phyloP scores from a whole-genome alignment of 495 filamentous ascomycete species.

The Podospora appendiculata region DNA sequence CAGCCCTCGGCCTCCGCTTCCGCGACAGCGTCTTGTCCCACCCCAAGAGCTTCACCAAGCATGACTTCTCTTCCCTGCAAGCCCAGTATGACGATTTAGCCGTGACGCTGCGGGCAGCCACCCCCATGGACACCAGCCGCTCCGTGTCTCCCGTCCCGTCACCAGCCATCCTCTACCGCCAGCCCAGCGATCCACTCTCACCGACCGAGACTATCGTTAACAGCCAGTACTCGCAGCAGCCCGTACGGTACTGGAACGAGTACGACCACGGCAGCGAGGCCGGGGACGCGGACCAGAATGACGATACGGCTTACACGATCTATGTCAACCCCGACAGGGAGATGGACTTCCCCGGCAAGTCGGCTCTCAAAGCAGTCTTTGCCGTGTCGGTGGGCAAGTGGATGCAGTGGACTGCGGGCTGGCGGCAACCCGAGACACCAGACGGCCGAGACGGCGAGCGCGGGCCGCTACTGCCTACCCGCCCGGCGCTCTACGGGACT shows the following conservation, averaged over 20 bases:
- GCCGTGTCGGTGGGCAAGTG: slow-evolving; percentile 36
- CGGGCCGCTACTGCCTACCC: slow-evolving; percentile 24
- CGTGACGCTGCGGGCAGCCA: slow-evolving; percentile 38
- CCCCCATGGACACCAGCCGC: slow-evolving; percentile 15
- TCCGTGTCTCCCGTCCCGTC: slow-evolving; percentile 7
- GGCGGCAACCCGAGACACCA: neutral
- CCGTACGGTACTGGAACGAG: slow-evolving; percentile 53
- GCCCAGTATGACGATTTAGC: slow-evolving; percentile 49
- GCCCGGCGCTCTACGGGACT: slow-evolving; percentile 5
- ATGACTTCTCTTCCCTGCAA: slow-evolving; percentile 48
- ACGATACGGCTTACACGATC: slow-evolving; percentile 42
- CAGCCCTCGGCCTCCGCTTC: slow-evolving; percentile 49
- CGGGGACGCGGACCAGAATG: slow-evolving; percentile 29
- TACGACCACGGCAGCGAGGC: slow-evolving; percentile 56
- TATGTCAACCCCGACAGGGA: slow-evolving; percentile 48
- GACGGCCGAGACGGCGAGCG: slow-evolving; percentile 8
- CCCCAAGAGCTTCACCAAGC: slow-evolving; percentile 55
- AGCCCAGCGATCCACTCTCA: slow-evolving; percentile 2
- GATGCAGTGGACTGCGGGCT: slow-evolving; percentile 30
- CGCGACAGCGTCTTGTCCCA: slow-evolving; percentile 44
- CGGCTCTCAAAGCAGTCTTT: slow-evolving; percentile 33
- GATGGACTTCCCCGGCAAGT: slow-evolving; percentile 38
- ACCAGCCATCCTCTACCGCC: slow-evolving; percentile 8
- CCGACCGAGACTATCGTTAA: slow-evolving; percentile 13
- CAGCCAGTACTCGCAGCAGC: neutral